phyloP scores from a whole-genome alignment of 2,329 filamentous ascomycete species.

The Aspergillus costaricaensis region DNA sequence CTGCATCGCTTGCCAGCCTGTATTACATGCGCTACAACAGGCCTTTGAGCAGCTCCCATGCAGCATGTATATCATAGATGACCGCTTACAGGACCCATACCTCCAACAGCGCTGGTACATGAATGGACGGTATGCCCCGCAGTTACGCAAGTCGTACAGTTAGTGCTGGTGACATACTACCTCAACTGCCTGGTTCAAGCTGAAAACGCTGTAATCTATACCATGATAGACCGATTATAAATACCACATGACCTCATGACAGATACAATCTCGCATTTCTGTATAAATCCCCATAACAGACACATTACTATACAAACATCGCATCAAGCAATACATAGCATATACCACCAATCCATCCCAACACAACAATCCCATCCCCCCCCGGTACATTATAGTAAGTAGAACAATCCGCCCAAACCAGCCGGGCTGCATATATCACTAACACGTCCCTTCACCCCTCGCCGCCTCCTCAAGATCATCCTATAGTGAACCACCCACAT shows the following conservation, averaged over 20 bases:
- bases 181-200: not conserved
- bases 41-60: not conserved
- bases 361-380: not conserved
- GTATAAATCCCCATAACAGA: not conserved
- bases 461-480: conserved; percentile 11
- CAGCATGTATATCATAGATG: not conserved
- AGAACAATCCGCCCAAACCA: conserved; percentile 1
- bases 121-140: not conserved
- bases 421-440: not conserved
- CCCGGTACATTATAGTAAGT: too few relatives aligned
- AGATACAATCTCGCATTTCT: not conserved
- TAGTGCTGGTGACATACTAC: not conserved
- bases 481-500: not conserved
- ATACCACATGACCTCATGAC: not conserved
- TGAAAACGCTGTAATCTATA: not conserved
- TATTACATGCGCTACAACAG: not conserved
- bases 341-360: not conserved
- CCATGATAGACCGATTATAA: not conserved
- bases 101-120: not conserved
- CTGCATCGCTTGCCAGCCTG: not conserved
- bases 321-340: not conserved
- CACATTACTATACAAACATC: not conserved
- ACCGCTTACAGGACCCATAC: not conserved
- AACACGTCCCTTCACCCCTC: not conserved
- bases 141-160: not conserved